Conservation (phyloP, 495 filamentous ascomycete genomes). For the Penicillium malachiteum region DNA sequence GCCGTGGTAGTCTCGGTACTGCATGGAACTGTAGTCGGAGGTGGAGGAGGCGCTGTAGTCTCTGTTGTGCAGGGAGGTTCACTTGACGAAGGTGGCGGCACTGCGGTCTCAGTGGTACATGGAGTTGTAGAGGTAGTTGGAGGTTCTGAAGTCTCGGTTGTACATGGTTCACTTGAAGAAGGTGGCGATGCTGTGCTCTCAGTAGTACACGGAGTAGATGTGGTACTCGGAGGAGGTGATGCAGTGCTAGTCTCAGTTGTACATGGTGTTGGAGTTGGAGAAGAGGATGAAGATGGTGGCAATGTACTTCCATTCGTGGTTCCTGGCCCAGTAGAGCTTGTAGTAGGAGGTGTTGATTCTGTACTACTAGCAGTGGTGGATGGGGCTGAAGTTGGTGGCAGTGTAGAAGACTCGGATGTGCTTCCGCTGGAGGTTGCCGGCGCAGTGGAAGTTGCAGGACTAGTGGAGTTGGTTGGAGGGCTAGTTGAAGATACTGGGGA, state of each 20-base stretch:
- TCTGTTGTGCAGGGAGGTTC: slow-evolving; percentile 18
- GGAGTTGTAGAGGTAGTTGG: slow-evolving; percentile 9
- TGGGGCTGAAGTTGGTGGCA: slow-evolving; percentile 1
- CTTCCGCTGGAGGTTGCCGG: too few relatives aligned
- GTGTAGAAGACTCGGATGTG: neutral
- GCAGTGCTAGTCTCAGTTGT: neutral
- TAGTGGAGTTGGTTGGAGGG: slow-evolving; percentile 11
- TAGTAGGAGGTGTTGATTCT: too few relatives aligned
- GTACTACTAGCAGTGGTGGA: slow-evolving; percentile 3
- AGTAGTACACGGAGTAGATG: slow-evolving; percentile 16
- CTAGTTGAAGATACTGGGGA: slow-evolving; percentile 9
- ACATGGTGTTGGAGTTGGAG: slow-evolving; percentile 1
- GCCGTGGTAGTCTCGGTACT: slow-evolving; percentile 2
- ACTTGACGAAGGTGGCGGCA: slow-evolving; percentile 4
- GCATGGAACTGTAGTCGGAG: slow-evolving; percentile 3
- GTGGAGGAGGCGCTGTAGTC: neutral
- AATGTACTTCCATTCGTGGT: too few relatives aligned
- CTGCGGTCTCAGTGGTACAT: neutral
- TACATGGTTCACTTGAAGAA: neutral
- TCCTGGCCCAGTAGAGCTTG: too few relatives aligned
- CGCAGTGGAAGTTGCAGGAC: slow-evolving; percentile 11
- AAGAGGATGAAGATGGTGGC: too few relatives aligned
- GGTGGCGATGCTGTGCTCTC: neutral
- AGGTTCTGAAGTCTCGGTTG: slow-evolving; percentile 3
- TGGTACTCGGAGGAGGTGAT: neutral